Conservation (phyloP, 176 grass and related monocot genomes). For the Eremochloa ophiuroides region DNA sequence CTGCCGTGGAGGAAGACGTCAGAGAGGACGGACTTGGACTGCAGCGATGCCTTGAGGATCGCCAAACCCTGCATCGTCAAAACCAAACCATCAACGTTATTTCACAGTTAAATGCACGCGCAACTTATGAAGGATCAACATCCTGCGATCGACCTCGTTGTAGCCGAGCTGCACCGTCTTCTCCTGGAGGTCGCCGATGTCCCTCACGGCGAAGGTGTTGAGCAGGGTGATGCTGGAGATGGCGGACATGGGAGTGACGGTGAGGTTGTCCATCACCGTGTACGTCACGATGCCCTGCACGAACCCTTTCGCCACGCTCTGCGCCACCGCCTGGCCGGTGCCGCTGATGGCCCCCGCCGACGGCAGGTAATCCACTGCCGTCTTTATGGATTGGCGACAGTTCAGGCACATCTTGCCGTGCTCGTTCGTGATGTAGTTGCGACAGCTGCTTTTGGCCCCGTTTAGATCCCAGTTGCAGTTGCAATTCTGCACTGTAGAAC, state of each 20-base stretch:
- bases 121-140: too few relatives aligned
- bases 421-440: not conserved
- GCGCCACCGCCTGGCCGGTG: not conserved
- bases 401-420: not conserved
- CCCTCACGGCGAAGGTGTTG: constrained; percentile 12
- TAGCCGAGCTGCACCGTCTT: constrained; percentile 32
- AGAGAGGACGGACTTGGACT: constrained; percentile 32
- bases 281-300: constrained; percentile 26
- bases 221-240: constrained; percentile 33
- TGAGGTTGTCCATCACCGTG: not conserved
- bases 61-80: constrained; percentile 6
- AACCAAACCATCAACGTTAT: not conserved
- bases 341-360: not conserved
- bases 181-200: constrained; percentile 37
- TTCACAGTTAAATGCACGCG: too few relatives aligned
- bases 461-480: too few relatives aligned
- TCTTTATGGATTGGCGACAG: not conserved
- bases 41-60: constrained; percentile 37
- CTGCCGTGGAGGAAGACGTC: constrained; percentile 23
- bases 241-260: not conserved
- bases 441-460: too few relatives aligned
- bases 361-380: not conserved
- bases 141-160: constrained; percentile 18
- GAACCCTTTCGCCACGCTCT: not conserved
- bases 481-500: too few relatives aligned